Evolutionary conservation across 2,329 filamentous ascomycete genomes (phyloP).

Genomic region (Pseudocercospora cruenta): DNA sequence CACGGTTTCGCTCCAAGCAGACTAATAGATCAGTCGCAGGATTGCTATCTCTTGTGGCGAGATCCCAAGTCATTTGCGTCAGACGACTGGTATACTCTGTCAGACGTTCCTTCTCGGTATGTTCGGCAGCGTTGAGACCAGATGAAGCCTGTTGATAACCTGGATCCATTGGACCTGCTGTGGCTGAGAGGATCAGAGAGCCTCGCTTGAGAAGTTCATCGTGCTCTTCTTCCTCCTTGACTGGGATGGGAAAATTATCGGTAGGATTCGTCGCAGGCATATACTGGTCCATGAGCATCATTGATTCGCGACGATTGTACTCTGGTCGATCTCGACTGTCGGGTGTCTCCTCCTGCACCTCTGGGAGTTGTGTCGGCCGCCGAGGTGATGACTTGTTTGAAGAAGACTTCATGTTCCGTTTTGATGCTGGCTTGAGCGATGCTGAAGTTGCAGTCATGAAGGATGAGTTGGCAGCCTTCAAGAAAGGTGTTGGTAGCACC

Average conservation of each 20-base stretch:
- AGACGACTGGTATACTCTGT: slow-evolving; percentile 79
- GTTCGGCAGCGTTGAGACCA: slow-evolving; percentile 54
- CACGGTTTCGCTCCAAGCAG: slow-evolving; percentile 85
- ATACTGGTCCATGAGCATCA: slow-evolving; percentile 55
- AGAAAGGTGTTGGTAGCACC: slow-evolving; percentile 82
- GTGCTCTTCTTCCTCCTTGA: slow-evolving; percentile 28
- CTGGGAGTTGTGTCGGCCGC: slow-evolving; percentile 18
- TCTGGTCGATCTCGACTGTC: slow-evolving; percentile 34
- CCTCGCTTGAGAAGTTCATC: slow-evolving; percentile 21
- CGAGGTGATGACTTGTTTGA: slow-evolving; percentile 22
- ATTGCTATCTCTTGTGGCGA: slow-evolving; percentile 88
- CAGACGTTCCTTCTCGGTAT: slow-evolving; percentile 73
- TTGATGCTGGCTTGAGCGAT: slow-evolving; percentile 41
- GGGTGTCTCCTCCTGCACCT: slow-evolving; percentile 27
- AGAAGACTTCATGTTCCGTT: slow-evolving; percentile 26
- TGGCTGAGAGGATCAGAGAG: slow-evolving; percentile 38
- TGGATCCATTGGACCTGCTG: slow-evolving; percentile 40
- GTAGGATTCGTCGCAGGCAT: slow-evolving; percentile 43
- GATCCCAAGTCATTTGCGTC: slow-evolving; percentile 91
- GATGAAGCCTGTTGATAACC: slow-evolving; percentile 47
- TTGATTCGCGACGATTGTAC: slow-evolving; percentile 48
- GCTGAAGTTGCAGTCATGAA: slow-evolving; percentile 90
- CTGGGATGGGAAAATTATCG: slow-evolving; percentile 36
- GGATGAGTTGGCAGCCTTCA: slow-evolving; percentile 92
- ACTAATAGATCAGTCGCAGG: slow-evolving; percentile 91